phyloP scores from a whole-genome alignment of 75 land plant species.

The Adiantum capillusveneris region DNA sequence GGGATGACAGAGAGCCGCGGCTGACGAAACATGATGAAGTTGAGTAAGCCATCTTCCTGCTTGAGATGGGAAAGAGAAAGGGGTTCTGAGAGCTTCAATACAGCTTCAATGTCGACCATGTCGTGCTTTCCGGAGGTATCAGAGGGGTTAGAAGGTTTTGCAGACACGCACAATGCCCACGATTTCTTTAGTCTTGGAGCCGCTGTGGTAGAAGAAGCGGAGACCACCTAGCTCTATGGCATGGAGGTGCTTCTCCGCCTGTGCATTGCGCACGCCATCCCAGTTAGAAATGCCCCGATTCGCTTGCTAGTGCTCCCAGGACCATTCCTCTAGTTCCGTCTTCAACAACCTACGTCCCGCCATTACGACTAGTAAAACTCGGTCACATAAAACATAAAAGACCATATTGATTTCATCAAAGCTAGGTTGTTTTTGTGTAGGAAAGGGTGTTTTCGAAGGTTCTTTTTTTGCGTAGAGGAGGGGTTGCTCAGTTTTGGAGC shows the following conservation, averaged over 20 bases:
- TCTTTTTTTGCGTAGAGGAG: too few relatives aligned
- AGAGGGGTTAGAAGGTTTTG: constrained; percentile 45
- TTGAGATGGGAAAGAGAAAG: constrained; percentile 60
- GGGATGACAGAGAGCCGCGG: constrained; percentile 81
- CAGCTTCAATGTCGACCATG: constrained; percentile 67
- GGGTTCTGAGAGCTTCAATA: constrained; percentile 42
- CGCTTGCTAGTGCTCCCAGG: constrained; percentile 73
- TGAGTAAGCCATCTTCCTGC: constrained; percentile 8
- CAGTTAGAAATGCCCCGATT: constrained; percentile 49
- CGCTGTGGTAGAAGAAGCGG: constrained; percentile 94
- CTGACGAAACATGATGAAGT: constrained; percentile 53
- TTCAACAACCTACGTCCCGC: constrained; percentile 63
- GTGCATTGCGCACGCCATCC: constrained; percentile 92
- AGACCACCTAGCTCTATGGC: constrained; percentile 60
- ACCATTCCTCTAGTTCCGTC: constrained; percentile 85
- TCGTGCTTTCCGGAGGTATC: constrained; percentile 20
- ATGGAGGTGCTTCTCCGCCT: constrained; percentile 62
- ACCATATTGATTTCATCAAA: too few relatives aligned
- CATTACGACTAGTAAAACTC: too few relatives aligned
- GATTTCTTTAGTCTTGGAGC: constrained; percentile 38
- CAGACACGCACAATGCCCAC: constrained; percentile 65
- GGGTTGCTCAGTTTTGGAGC: too few relatives aligned
- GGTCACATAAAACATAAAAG: too few relatives aligned
- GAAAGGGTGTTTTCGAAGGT: too few relatives aligned
- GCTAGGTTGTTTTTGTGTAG: too few relatives aligned